Evolutionary conservation across 177 flowering plant genomes (phyloP).

Genomic region (Telopea speciosissima): DNA sequence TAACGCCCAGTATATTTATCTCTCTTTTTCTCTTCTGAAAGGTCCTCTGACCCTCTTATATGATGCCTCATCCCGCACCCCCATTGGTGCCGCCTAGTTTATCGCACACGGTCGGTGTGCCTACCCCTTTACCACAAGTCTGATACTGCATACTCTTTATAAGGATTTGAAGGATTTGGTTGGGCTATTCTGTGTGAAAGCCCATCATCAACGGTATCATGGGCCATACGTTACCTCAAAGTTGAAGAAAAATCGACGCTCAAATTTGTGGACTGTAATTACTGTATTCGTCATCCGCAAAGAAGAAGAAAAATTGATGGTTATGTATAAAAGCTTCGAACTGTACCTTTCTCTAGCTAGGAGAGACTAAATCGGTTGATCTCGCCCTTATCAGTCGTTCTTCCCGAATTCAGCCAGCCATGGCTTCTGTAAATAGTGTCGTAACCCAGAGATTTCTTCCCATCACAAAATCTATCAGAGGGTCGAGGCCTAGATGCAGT

Average conservation of each 20-base stretch:
- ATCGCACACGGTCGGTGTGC: no score
- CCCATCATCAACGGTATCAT: neutral
- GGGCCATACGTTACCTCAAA: neutral
- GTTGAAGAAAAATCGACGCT: neutral
- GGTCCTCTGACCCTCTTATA: no score
- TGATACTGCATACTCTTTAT: no score
- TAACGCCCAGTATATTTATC: no score
- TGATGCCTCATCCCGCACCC: no score
- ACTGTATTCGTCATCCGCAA: neutral
- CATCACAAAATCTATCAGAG: constrained; percentile 8
- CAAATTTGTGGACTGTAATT: neutral
- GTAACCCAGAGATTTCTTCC: constrained; percentile 17
- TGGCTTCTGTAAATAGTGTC: constrained; percentile 25
- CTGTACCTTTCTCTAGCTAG: neutral
- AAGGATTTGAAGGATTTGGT: no score
- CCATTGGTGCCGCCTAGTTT: no score
- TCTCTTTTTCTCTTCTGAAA: no score
- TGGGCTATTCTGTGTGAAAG: neutral
- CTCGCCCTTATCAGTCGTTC: neutral
- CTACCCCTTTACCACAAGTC: no score
- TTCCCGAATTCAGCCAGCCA: constrained; percentile 3
- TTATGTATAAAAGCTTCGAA: neutral
- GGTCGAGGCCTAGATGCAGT: constrained; percentile 8
- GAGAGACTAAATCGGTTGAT: neutral
- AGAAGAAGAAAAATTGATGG: neutral